Percentiles rank a stretch among this genome's conserved stretches.
phyloP scores from a whole-genome alignment of 306 rosid genomes.

The Arachis stenosperma region DNA sequence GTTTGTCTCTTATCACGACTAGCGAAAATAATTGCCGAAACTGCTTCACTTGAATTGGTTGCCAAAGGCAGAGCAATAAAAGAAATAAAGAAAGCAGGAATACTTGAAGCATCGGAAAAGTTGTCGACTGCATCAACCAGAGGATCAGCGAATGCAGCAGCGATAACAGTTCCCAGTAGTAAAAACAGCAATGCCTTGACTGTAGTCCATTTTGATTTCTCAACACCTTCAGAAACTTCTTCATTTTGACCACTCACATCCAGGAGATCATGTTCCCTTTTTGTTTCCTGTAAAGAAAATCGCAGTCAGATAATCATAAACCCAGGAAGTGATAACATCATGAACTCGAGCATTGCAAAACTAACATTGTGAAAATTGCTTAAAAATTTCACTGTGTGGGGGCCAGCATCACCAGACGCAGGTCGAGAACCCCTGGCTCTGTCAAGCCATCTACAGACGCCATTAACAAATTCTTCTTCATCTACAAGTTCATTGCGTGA shows the following conservation, averaged over 20 bases:
- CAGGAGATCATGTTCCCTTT: slow-evolving; percentile 71
- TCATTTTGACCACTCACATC: slow-evolving; percentile 55
- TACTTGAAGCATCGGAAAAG: slow-evolving; percentile 83
- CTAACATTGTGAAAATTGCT: slow-evolving; percentile 62
- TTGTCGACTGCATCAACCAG: slow-evolving; percentile 86
- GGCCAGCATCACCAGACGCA: slow-evolving; percentile 55
- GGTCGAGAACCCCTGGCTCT: slow-evolving; percentile 45
- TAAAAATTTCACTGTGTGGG: slow-evolving; percentile 51
- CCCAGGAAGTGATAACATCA: slow-evolving; percentile 1
- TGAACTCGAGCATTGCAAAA: slow-evolving; percentile 12
- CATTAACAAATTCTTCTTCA: slow-evolving; percentile 54
- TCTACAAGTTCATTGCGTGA: slow-evolving; percentile 50
- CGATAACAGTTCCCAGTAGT: slow-evolving; percentile 73
- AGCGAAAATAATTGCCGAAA: slow-evolving; percentile 83
- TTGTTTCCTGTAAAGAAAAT: slow-evolving; percentile 62
- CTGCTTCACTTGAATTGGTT: slow-evolving; percentile 94
- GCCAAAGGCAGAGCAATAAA: slow-evolving; percentile 83
- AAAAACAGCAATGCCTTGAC: slow-evolving; percentile 67
- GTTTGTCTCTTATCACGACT: slow-evolving; percentile 83
- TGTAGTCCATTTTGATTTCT: slow-evolving; percentile 45
- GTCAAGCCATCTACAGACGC: slow-evolving; percentile 66
- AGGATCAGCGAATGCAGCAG: slow-evolving; percentile 86
- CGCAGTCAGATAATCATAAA: slow-evolving; percentile 15
- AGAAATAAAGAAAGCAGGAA: slow-evolving; percentile 96
- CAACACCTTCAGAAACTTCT: slow-evolving; percentile 51